A percentile compares a stretch with the other conserved stretches of the same genome.
Conservation (phyloP, 176 grass and related monocot species). For the Oryza punctata region DNA sequence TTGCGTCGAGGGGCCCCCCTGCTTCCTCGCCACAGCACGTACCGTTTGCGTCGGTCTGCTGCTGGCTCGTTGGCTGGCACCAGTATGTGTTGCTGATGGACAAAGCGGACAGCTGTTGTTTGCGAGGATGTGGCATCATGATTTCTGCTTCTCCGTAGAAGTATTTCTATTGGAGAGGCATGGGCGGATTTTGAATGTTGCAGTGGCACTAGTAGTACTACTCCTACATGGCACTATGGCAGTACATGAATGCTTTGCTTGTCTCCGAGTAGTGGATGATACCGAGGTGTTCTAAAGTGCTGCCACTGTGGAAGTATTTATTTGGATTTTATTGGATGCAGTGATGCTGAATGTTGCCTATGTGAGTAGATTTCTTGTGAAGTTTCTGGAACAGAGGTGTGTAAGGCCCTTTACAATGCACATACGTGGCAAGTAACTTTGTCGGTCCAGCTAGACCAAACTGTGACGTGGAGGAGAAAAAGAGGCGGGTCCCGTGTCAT, state of each 20-base stretch:
- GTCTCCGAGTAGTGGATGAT: not conserved
- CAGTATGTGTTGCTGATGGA: slow-evolving; percentile 6
- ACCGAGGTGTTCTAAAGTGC: slow-evolving; percentile 17
- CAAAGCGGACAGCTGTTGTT: slow-evolving; percentile 8
- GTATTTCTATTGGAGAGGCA: not conserved
- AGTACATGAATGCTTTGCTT: not conserved
- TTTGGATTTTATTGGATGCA: not conserved
- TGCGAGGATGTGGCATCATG: slow-evolving; percentile 1
- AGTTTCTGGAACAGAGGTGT: too few species aligned
- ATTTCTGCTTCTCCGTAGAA: not conserved
- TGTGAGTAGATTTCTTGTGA: too few species aligned
- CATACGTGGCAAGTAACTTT: too few species aligned
- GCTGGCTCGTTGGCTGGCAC: slow-evolving; percentile 28
- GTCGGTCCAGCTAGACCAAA: too few species aligned
- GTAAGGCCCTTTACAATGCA: too few species aligned
- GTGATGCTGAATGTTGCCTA: not conserved
- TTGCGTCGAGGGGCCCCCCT: not conserved
- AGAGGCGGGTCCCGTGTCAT: too few species aligned
- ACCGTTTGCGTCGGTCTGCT: not conserved
- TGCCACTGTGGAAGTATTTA: slow-evolving; percentile 3
- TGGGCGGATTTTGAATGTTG: not conserved
- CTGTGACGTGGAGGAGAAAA: too few species aligned
- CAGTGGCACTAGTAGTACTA: not conserved
- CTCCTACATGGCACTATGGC: not conserved
- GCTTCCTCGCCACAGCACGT: not conserved